phyloP scores from a whole-genome alignment of 202 grass and related monocot genomes.

The Setaria viridis region DNA sequence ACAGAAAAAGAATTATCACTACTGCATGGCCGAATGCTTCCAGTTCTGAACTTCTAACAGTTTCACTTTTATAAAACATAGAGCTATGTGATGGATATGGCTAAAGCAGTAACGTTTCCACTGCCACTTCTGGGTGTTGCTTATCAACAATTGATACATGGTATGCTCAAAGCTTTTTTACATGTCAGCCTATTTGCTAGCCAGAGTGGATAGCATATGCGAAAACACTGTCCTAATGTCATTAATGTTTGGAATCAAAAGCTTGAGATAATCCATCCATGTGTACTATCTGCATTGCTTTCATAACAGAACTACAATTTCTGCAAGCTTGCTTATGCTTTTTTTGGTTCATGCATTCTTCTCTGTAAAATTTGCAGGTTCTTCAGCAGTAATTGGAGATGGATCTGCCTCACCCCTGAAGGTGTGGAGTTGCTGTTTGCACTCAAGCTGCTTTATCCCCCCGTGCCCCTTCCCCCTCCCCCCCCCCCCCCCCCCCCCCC shows the following conservation, averaged over 20 bases:
- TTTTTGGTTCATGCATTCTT: conserved; percentile 37
- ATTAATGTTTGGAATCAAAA: conserved; percentile 21
- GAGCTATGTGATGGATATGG: conserved; percentile 74
- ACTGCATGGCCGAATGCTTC: conserved; percentile 32
- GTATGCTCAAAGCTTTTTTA: conserved; percentile 57
- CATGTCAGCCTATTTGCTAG: conserved; percentile 15
- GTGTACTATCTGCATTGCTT: background rate
- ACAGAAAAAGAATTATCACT: conserved; percentile 38
- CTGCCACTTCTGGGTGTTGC: conserved; percentile 75
- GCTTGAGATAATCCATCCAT: background rate
- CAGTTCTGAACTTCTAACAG: conserved; percentile 42
- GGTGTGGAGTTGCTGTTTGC: conserved; percentile 49
- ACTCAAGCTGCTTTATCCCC: background rate
- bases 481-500: no score
- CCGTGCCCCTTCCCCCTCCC: no score
- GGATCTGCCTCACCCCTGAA: conserved; percentile 68
- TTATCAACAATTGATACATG: conserved; percentile 86
- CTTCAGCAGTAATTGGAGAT: conserved; percentile 55
- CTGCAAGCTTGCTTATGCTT: conserved; percentile 21
- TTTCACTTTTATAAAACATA: conserved; percentile 53
- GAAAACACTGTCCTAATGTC: background rate
- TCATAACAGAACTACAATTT: background rate
- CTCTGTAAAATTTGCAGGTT: conserved; percentile 62
- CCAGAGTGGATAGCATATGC: conserved; percentile 5
- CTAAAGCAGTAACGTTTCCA: conserved; percentile 85